A percentile compares a stretch with the other conserved stretches of the same genome.
phyloP scores from a whole-genome alignment of 2,329 filamentous ascomycete genomes.

The Aspergillus texensis region DNA sequence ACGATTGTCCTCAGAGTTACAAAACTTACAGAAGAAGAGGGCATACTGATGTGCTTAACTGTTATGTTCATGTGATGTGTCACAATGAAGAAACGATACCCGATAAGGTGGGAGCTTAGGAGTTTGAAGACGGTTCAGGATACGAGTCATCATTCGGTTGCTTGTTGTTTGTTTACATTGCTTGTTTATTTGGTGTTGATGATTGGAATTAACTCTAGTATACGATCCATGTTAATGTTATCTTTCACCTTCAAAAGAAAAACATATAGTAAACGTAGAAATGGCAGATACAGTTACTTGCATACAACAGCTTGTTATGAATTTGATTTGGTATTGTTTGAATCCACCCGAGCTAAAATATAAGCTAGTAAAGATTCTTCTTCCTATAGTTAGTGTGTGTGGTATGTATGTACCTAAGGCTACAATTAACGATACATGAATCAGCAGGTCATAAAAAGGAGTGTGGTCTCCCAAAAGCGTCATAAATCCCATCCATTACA shows the following conservation, averaged over 20 bases:
- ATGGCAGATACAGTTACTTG: too few species aligned
- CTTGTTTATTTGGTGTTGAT: neutral
- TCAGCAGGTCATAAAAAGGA: conserved; percentile 1
- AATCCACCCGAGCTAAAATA: neutral
- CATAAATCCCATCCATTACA: conserved; percentile 2
- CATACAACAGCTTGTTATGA: neutral
- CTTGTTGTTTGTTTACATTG: neutral
- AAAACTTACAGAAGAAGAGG: conserved; percentile 21
- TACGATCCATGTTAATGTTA: neutral
- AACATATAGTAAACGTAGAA: neutral
- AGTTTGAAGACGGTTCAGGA: neutral
- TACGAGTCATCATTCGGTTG: neutral
- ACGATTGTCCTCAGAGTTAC: conserved; percentile 28
- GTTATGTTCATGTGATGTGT: neutral
- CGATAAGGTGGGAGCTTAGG: neutral
- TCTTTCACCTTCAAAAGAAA: neutral
- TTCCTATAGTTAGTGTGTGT: neutral
- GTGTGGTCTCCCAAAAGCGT: neutral
- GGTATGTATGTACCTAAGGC: neutral
- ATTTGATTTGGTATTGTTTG: neutral
- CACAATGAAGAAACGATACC: neutral
- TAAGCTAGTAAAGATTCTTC: neutral
- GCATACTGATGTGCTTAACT: neutral
- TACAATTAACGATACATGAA: conserved; percentile 3
- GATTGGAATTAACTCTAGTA: neutral